Conservation (phyloP, 2,329 filamentous ascomycete genomes). For the Clarireedia paspali region DNA sequence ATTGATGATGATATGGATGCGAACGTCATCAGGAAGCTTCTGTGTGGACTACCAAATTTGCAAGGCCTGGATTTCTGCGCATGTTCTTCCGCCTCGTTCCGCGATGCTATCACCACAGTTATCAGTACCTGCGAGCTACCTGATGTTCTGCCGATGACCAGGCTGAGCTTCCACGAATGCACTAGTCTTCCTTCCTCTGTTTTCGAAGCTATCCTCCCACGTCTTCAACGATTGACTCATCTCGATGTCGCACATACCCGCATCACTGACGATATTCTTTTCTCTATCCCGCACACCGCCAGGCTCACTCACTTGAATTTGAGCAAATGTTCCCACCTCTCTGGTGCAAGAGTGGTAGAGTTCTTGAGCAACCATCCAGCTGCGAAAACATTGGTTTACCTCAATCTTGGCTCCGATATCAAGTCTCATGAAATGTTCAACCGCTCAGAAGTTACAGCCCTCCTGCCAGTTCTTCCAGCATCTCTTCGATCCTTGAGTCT, state of each 20-base stretch:
- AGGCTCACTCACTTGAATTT: constrained; percentile 71
- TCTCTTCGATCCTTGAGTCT: constrained; percentile 68
- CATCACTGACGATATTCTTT: constrained; percentile 63
- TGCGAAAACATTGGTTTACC: constrained; percentile 56
- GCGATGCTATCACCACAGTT: constrained; percentile 52
- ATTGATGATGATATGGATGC: constrained; percentile 66
- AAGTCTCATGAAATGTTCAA: constrained; percentile 65
- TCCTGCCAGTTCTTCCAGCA: constrained; percentile 58
- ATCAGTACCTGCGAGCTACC: constrained; percentile 20
- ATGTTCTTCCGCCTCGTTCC: constrained; percentile 62
- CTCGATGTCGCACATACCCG: constrained; percentile 74
- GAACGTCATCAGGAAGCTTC: constrained; percentile 62
- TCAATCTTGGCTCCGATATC: constrained; percentile 67
- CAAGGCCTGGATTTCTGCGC: constrained; percentile 70
- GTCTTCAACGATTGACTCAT: constrained; percentile 62
- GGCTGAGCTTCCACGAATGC: constrained; percentile 73
- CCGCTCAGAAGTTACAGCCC: constrained; percentile 52
- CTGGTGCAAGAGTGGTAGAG: constrained; percentile 57
- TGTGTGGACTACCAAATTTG: constrained; percentile 57
- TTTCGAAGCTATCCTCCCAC: constrained; percentile 65
- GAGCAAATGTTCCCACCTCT: constrained; percentile 65
- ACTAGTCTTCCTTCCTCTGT: constrained; percentile 58
- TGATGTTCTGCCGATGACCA: constrained; percentile 49
- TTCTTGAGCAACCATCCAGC: constrained; percentile 68
- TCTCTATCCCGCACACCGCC: constrained; percentile 63